Percentiles rank a stretch among this genome's conserved stretches.
These are phyloP conservation scores for Mycena rebaudengoi DNA, from an alignment of 768 basidiomycete genomes.

Conservation along the genomic window DNA sequence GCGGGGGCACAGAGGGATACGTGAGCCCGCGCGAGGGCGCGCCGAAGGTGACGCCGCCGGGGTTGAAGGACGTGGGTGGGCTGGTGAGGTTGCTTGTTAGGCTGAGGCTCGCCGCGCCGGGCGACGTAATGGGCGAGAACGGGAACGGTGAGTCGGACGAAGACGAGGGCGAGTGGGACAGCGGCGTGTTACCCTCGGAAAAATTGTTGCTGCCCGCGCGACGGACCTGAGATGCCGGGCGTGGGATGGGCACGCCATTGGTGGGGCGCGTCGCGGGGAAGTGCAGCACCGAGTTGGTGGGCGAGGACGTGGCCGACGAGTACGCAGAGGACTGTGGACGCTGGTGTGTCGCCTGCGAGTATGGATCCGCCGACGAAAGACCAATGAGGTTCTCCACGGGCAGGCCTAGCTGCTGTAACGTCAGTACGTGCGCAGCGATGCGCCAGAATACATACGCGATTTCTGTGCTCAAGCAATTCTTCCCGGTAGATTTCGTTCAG, in stretches of 20 bases:
- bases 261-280: slow-evolving; percentile 35
- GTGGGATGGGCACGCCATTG: slow-evolving; percentile 79
- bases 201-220: slow-evolving; percentile 50
- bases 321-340: slow-evolving; percentile 56
- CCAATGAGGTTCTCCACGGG: slow-evolving; percentile 85
- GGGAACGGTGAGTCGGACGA: slow-evolving; percentile 74
- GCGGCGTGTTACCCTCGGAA: slow-evolving; percentile 67
- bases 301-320: slow-evolving; percentile 50
- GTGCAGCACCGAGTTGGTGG: slow-evolving; percentile 54
- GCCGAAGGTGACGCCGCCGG: slow-evolving; percentile 46
- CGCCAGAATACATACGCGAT: slow-evolving; percentile 62
- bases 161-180: slow-evolving; percentile 68
- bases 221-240: slow-evolving; percentile 70
- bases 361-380: slow-evolving; percentile 68
- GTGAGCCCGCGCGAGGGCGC: slow-evolving; percentile 57
- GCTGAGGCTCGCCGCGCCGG: slow-evolving; percentile 60
- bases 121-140: slow-evolving; percentile 66
- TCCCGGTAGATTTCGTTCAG: slow-evolving; percentile 87
- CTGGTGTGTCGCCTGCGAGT: slow-evolving; percentile 75
- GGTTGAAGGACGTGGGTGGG: slow-evolving; percentile 69
- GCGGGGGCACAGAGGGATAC: slow-evolving; percentile 87
- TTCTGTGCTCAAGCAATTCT: slow-evolving; percentile 81
- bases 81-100: slow-evolving; percentile 75
- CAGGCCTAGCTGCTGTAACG: slow-evolving; percentile 64
- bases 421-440: slow-evolving; percentile 16